Evolutionary conservation across 202 grass and related monocot genomes (phyloP), one percentile per base, ranked within the genome.

Genomic region (Elaeis oleifera): DNA sequence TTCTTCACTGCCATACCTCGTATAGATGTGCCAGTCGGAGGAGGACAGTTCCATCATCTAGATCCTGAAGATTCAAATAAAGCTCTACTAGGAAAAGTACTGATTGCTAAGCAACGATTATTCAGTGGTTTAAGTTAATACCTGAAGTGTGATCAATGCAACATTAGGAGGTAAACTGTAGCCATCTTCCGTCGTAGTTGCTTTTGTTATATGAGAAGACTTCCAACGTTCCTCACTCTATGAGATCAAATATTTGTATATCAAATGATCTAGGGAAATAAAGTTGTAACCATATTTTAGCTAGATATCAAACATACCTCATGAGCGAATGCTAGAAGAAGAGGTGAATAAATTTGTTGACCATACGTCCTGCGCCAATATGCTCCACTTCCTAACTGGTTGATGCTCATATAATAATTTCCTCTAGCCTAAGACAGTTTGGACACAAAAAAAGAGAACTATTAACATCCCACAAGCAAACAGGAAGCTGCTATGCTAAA

Each of bases 321-420:
- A 57, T 83, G 73, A 56, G 76, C 27, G 55, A 96, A 96, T 69
- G 86, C 90, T 68, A 90, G 50, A 80, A 96, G 86, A 85, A 90
- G 79, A 18, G 86, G 83, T 50, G 90, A 96, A 75, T 90, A 90
- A 54, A 88, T 76, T 83, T 88, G 54, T 78, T 96, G 86, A 44
- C 83, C 81, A 76, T 64, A 69, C 78, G 76, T 88, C 82, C 86
- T 72, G 54, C 90, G 73, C 83, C 90, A 90, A 60, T 84, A 71
- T 49, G 83, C 81, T 78, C 90, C 90, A 65, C 72, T 76, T 69
- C 83, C 86, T 61, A 83, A 49, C 70, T 85, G 78, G 59, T 90
- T 71, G 25, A 88, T 69, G 44, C 82, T 82, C 25, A 90, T 60
- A 58, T 90, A 96, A 64, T 88, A 96, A 52, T 75, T 90, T 67